Conservation (phyloP, 2,329 filamentous ascomycete genomes). For the Penicillium olsonii region DNA sequence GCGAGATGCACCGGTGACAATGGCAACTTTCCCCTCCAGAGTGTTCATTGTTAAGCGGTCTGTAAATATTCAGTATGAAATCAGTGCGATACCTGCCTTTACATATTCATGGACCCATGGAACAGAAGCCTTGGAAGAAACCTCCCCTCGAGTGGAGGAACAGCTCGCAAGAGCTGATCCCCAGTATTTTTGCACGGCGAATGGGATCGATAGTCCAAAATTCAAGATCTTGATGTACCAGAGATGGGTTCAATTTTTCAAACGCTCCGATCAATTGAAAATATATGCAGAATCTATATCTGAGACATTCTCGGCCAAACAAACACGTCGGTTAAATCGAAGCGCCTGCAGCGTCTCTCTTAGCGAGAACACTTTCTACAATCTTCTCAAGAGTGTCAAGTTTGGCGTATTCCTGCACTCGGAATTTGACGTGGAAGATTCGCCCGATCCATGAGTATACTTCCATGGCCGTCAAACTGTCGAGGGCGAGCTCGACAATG, state of each 20-base stretch:
- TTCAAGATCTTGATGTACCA: no score
- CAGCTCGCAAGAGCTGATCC: not conserved
- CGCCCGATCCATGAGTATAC: not conserved
- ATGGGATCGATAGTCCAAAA: no score
- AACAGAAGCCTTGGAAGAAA: not conserved
- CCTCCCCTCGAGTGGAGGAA: not conserved
- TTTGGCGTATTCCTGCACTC: not conserved
- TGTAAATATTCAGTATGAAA: not conserved
- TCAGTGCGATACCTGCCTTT: not conserved
- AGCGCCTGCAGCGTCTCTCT: not conserved
- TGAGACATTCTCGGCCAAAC: no score
- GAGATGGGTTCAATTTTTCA: no score
- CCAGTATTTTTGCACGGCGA: no score
- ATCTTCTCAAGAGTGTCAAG: not conserved
- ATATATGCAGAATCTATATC: no score
- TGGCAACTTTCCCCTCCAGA: not conserved
- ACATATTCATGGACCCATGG: not conserved
- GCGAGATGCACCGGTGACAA: not conserved
- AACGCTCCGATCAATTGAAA: no score
- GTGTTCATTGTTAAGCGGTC: not conserved
- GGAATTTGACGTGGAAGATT: not conserved
- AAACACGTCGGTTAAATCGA: not conserved
- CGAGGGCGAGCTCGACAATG: not conserved
- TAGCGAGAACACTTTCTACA: not conserved
- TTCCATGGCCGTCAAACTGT: not conserved